Evolutionary conservation across 768 basidiomycete species (phyloP).

Genomic region (Xerocomus brunneocitrinus): DNA sequence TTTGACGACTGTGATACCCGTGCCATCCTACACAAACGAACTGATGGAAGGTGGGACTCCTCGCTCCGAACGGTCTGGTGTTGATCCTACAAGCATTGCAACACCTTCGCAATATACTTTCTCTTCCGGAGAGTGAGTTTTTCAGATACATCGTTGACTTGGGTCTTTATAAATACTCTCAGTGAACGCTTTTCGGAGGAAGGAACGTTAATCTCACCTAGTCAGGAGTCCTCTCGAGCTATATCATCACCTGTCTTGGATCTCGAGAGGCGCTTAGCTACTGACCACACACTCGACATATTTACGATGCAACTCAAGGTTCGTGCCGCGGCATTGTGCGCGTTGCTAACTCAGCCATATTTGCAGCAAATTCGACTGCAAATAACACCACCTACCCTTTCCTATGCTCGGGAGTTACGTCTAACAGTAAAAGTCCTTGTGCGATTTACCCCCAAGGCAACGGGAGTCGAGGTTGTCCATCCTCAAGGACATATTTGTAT

Average conservation of each 20-base stretch:
- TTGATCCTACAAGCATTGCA: constrained; percentile 39
- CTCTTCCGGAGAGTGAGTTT: constrained; percentile 52
- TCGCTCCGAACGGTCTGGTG: constrained; percentile 21
- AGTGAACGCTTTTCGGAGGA: constrained; percentile 62
- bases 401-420: constrained; percentile 75
- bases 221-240: constrained; percentile 48
- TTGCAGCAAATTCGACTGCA: constrained; percentile 82
- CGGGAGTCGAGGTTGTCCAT: constrained; percentile 73
- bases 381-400: constrained; percentile 74
- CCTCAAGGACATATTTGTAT: constrained; percentile 78
- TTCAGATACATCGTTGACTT: background rate
- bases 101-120: constrained; percentile 52
- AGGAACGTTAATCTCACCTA: constrained; percentile 50
- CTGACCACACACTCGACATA: constrained; percentile 80
- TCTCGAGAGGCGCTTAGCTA: constrained; percentile 75
- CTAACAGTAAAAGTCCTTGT: constrained; percentile 68
- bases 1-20: background rate
- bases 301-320: constrained; percentile 96
- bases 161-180: constrained; percentile 8
- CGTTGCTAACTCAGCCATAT: constrained; percentile 4
- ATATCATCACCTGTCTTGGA: constrained; percentile 61
- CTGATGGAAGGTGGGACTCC: constrained; percentile 3
- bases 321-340: constrained; percentile 6
- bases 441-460: constrained; percentile 71
- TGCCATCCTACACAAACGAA: background rate